Percentiles rank a stretch among this genome's conserved stretches.
Evolutionary conservation across 805 yeast genomes (phyloP).

Genomic region (Saturnispora quitensis): DNA sequence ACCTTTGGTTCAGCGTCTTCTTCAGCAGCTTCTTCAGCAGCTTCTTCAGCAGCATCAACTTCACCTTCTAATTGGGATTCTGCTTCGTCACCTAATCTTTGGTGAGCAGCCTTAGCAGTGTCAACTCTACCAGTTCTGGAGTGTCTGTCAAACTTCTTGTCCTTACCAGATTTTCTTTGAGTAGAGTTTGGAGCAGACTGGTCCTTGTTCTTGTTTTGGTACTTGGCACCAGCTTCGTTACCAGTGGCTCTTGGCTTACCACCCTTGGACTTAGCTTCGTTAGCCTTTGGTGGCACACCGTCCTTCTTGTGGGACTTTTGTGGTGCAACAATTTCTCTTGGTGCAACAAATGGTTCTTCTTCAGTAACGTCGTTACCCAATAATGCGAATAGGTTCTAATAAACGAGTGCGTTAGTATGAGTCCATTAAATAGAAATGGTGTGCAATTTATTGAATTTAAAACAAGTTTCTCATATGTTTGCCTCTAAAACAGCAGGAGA

Average conservation of each 20-base stretch:
- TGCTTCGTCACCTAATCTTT: conserved; percentile 87
- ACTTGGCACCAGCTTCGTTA: conserved; percentile 81
- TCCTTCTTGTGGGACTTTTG: conserved; percentile 79
- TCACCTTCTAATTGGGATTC: conserved; percentile 32
- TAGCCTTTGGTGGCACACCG: conserved; percentile 71
- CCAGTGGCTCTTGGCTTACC: conserved; percentile 66
- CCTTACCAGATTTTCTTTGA: conserved; percentile 37
- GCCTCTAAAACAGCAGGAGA: no score
- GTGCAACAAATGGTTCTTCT: conserved; percentile 46
- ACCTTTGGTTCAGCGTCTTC: conserved; percentile 38
- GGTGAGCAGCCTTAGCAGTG: conserved; percentile 72
- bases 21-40: conserved; percentile 31
- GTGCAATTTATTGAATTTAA: no score
- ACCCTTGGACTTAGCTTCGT: conserved; percentile 68
- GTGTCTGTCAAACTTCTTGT: conserved; percentile 67
- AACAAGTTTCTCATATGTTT: no score
- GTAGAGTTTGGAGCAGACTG: conserved; percentile 48
- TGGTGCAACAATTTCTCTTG: conserved; percentile 75
- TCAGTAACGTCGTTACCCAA: conserved; percentile 88
- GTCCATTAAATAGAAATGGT: no score
- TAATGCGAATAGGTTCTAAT: conserved; percentile 69
- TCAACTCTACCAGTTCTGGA: conserved; percentile 78
- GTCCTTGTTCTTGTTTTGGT: conserved; percentile 61
- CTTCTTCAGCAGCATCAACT: conserved; percentile 50
- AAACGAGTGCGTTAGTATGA: background rate